Evolutionary conservation across 169 alveolate species (phyloP).

Genomic region (Plasmodium gaboni): DNA sequence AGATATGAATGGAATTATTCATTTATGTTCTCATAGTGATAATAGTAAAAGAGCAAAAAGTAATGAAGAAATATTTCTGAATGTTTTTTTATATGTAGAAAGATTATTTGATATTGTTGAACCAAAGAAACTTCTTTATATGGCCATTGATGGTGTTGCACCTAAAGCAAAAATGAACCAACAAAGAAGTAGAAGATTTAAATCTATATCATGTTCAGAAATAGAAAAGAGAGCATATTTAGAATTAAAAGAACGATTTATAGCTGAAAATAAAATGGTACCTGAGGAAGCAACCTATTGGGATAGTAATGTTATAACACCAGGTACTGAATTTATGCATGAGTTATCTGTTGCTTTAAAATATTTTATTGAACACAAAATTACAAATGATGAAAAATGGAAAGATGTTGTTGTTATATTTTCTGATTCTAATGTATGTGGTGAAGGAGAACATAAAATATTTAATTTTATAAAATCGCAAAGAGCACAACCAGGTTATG

Average conservation of each 20-base stretch:
- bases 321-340: slow-evolving; percentile 99
- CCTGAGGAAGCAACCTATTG: slow-evolving; percentile 81
- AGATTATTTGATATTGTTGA: slow-evolving; percentile 93
- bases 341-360: slow-evolving; percentile 87
- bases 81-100: slow-evolving; percentile 94
- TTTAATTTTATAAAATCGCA: slow-evolving; percentile 95
- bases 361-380: slow-evolving; percentile 92
- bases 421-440: slow-evolving; percentile 98
- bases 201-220: slow-evolving; percentile 85
- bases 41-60: slow-evolving; percentile 89
- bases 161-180: slow-evolving; percentile 99
- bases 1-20: slow-evolving; percentile 99
- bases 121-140: slow-evolving; percentile 94
- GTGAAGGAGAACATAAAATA: slow-evolving; percentile 99
- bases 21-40: slow-evolving; percentile 98
- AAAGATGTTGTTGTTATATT: slow-evolving; percentile 92
- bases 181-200: slow-evolving; percentile 97
- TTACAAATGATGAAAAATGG: slow-evolving; percentile 93
- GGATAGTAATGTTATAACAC: slow-evolving; percentile 99
- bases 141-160: slow-evolving; percentile 99
- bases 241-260: slow-evolving; percentile 78
- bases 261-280: slow-evolving; percentile 75
- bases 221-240: slow-evolving; percentile 74
- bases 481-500: slow-evolving; percentile 84
- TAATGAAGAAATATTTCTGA: slow-evolving; percentile 94